These are phyloP conservation scores for Phlyctochytrium bullatum DNA, from an alignment of 192 early-diverging fungal species.

Conservation along the genomic window DNA sequence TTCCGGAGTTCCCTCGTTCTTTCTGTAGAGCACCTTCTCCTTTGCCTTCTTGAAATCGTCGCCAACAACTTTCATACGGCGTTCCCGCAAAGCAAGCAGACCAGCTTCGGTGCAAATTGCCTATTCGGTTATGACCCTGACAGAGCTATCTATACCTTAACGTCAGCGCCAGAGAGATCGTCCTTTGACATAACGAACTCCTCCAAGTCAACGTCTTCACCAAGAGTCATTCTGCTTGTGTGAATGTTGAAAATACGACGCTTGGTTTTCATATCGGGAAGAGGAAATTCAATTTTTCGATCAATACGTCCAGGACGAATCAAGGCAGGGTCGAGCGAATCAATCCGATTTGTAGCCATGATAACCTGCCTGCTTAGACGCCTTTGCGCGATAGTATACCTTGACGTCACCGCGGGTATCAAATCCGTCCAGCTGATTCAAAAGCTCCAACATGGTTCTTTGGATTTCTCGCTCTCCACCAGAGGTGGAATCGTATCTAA, in stretches of 20 bases:
- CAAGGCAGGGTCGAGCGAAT: constrained; percentile 95
- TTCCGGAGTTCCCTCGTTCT: constrained; percentile 98
- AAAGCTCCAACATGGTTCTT: constrained; percentile 91
- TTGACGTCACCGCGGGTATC: constrained; percentile 98
- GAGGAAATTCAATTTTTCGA: constrained; percentile 99
- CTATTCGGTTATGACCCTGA: constrained; percentile 29
- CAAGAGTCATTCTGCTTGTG: constrained; percentile 94
- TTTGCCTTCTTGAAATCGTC: constrained; percentile 98
- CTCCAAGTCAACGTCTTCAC: constrained; percentile 97
- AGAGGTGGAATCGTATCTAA: constrained; percentile 95
- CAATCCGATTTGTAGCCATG: constrained; percentile 98
- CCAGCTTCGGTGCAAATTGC: constrained; percentile 99
- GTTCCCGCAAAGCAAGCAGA: constrained; percentile 92
- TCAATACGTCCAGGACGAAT: constrained; percentile 96
- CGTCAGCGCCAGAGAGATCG: constrained; percentile 97
- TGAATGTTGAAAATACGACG: constrained; percentile 95
- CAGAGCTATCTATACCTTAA: constrained; percentile 62
- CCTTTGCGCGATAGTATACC: constrained; percentile 32
- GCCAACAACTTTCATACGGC: constrained; percentile 96
- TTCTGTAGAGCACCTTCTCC: constrained; percentile 98
- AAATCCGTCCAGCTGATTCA: constrained; percentile 99
- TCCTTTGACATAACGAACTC: constrained; percentile 99
- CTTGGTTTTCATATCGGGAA: constrained; percentile 95
- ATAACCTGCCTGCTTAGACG: constrained; percentile 67
- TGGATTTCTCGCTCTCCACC: constrained; percentile 99